phyloP scores from a whole-genome alignment of 495 filamentous ascomycete genomes.

The Aspergillus sclerotioniger region DNA sequence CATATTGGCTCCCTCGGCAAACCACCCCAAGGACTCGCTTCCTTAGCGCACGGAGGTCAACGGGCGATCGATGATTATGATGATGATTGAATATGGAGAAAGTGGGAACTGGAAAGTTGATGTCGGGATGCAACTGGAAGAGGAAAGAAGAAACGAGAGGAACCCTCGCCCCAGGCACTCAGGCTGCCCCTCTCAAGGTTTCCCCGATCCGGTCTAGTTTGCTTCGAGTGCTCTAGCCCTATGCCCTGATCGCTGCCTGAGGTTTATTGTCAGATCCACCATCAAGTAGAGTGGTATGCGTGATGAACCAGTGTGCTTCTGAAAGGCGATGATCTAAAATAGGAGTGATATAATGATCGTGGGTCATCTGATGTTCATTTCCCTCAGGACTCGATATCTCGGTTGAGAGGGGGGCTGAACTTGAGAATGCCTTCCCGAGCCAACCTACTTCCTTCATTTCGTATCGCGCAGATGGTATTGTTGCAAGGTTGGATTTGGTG shows the following conservation, averaged over 20 bases:
- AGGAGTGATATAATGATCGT: too few relatives aligned
- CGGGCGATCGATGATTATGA: not conserved
- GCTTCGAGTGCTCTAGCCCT: not conserved
- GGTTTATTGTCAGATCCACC: not conserved
- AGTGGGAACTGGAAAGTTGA: not conserved
- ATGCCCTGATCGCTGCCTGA: not conserved
- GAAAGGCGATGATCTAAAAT: too few relatives aligned
- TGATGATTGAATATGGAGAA: not conserved
- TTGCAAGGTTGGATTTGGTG: too few relatives aligned
- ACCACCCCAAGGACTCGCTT: not conserved
- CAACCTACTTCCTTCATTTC: too few relatives aligned
- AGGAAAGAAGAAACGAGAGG: not conserved
- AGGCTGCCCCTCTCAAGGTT: not conserved
- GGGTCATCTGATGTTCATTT: too few relatives aligned
- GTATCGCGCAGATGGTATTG: too few relatives aligned
- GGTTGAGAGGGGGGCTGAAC: too few relatives aligned
- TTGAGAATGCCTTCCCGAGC: too few relatives aligned
- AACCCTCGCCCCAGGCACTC: not conserved
- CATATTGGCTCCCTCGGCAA: conserved; percentile 3
- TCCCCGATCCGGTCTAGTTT: not conserved
- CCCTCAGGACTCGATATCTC: too few relatives aligned
- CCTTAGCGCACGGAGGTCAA: not conserved
- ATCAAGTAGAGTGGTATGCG: too few relatives aligned
- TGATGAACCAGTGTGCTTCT: not conserved
- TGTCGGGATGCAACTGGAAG: not conserved